Evolutionary conservation across 768 basidiomycete genomes (phyloP).

Genomic region (Podaxis sp.): DNA sequence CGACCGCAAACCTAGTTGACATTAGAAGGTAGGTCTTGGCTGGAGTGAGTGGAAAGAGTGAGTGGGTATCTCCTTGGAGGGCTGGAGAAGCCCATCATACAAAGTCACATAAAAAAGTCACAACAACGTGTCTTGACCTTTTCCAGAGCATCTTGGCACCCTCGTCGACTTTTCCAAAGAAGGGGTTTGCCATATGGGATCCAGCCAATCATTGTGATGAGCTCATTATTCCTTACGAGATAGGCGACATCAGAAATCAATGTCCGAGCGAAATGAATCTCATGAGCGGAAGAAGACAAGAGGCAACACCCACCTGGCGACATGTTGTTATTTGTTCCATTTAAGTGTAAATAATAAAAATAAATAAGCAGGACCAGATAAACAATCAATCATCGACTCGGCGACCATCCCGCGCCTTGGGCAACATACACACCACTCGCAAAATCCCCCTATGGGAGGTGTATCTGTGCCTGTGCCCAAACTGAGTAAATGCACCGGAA

Average conservation of each 20-base stretch:
- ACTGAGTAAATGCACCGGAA: too few relatives aligned
- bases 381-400: too few relatives aligned
- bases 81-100: not conserved
- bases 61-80: not conserved
- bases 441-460: too few relatives aligned
- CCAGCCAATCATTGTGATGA: not conserved
- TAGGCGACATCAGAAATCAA: not conserved
- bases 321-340: not conserved
- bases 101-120: not conserved
- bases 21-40: not conserved
- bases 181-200: not conserved
- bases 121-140: conserved; percentile 8
- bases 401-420: too few relatives aligned
- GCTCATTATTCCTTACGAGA: not conserved
- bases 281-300: not conserved
- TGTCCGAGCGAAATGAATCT: not conserved
- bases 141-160: not conserved
- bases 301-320: not conserved
- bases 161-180: not conserved
- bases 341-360: too few relatives aligned
- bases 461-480: too few relatives aligned
- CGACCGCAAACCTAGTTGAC: not conserved
- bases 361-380: too few relatives aligned
- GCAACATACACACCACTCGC: too few relatives aligned
- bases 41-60: not conserved